phyloP scores from a whole-genome alignment of 2,329 filamentous ascomycete species.

The Ilyonectria sp. region DNA sequence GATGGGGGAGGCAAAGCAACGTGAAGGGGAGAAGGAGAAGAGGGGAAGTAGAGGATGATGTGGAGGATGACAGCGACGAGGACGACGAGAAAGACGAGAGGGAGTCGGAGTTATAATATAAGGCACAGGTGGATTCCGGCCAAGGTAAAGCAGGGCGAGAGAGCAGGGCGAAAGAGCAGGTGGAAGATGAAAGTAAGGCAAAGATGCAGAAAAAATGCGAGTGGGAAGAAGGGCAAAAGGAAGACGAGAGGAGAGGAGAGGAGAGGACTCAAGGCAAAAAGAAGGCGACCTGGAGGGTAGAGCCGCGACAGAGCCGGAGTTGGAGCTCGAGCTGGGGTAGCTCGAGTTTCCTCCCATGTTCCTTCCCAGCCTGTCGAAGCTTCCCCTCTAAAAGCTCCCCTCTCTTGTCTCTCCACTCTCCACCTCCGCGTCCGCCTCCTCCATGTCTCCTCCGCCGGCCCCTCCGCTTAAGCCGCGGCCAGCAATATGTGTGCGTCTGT shows the following conservation, averaged over 20 bases:
- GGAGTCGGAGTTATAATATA: neutral
- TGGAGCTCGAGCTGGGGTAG: neutral
- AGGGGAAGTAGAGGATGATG: neutral
- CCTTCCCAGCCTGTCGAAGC: neutral
- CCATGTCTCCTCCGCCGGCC: neutral
- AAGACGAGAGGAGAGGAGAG: neutral
- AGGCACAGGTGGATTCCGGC: neutral
- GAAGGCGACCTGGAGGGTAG: neutral
- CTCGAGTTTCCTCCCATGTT: constrained; percentile 8
- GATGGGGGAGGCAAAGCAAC: neutral
- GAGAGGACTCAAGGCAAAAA: neutral
- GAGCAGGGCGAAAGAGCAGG: neutral
- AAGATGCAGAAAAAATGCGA: neutral
- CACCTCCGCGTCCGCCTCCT: neutral
- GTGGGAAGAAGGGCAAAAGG: neutral
- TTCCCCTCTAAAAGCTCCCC: neutral
- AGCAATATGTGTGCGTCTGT: too few species aligned
- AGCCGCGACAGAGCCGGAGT: neutral
- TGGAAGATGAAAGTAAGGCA: neutral
- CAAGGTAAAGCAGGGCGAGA: neutral
- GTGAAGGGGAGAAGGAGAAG: neutral
- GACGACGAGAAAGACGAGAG: constrained; percentile 2
- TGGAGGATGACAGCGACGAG: neutral
- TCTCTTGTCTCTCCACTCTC: neutral
- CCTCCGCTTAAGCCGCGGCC: neutral